phyloP scores from a whole-genome alignment of 2,329 filamentous ascomycete species.

The Byssochlamys sp. region DNA sequence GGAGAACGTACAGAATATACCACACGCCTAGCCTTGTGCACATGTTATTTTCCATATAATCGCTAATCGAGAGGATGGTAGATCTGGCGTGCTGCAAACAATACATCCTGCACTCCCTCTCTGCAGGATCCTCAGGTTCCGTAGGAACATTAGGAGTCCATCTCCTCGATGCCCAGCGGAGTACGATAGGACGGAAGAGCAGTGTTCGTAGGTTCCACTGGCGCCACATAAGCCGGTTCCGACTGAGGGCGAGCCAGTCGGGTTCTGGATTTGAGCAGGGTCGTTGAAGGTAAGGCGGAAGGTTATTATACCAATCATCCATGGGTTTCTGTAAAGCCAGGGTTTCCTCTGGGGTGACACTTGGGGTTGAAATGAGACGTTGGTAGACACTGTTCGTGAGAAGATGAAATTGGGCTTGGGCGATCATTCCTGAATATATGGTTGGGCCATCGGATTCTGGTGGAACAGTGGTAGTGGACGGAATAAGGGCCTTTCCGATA shows the following conservation, averaged over 20 bases:
- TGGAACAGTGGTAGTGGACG: conserved; percentile 28
- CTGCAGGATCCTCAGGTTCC: conserved; percentile 25
- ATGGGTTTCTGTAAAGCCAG: conserved; percentile 32
- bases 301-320: conserved; percentile 32
- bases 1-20: conserved; percentile 32
- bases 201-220: conserved; percentile 37
- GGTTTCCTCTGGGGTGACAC: conserved; percentile 33
- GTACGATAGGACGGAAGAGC: conserved; percentile 34
- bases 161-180: conserved; percentile 30
- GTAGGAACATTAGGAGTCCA: conserved; percentile 21
- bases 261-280: conserved; percentile 21
- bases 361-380: conserved; percentile 35
- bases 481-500: conserved; percentile 21
- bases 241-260: conserved; percentile 29
- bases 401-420: conserved; percentile 35
- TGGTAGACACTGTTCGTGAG: conserved; percentile 38
- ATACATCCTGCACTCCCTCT: conserved; percentile 28
- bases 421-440: conserved; percentile 35
- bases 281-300: conserved; percentile 34
- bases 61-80: conserved; percentile 33
- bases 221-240: conserved; percentile 34
- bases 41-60: conserved; percentile 32
- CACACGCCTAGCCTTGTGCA: conserved; percentile 34
- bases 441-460: conserved; percentile 30
- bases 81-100: conserved; percentile 34